Conservation (phyloP, 2,329 filamentous ascomycete genomes). For the Trichoderma polysporum region DNA sequence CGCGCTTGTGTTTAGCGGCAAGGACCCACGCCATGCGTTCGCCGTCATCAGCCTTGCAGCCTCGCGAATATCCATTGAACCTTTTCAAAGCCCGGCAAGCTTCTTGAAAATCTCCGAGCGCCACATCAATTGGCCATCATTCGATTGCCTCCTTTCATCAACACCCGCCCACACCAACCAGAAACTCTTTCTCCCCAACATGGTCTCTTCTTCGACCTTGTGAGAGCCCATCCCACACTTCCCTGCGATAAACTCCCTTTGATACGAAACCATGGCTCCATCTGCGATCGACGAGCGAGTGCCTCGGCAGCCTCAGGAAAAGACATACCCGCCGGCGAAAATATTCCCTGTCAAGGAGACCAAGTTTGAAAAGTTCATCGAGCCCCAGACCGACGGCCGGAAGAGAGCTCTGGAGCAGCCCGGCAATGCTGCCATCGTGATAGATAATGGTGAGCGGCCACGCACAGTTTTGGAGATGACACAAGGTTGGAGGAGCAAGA, state of each 20-base stretch:
- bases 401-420: slow-evolving; percentile 61
- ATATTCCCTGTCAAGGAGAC: slow-evolving; percentile 63
- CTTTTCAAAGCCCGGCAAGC: slow-evolving; percentile 26
- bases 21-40: slow-evolving; percentile 25
- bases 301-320: slow-evolving; percentile 37
- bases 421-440: slow-evolving; percentile 77
- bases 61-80: slow-evolving; percentile 30
- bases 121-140: slow-evolving; percentile 30
- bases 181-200: slow-evolving; percentile 4
- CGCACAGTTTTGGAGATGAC: neutral
- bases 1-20: slow-evolving; percentile 18
- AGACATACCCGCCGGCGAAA: slow-evolving; percentile 52
- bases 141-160: slow-evolving; percentile 19
- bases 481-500: neutral
- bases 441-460: slow-evolving; percentile 79
- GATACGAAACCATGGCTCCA: slow-evolving; percentile 47
- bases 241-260: slow-evolving; percentile 2
- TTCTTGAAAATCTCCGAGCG: slow-evolving; percentile 23
- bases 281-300: slow-evolving; percentile 50
- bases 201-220: slow-evolving; percentile 16
- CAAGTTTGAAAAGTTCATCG: slow-evolving; percentile 56
- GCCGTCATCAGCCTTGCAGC: slow-evolving; percentile 38
- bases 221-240: neutral
- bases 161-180: neutral
- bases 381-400: slow-evolving; percentile 65